phyloP scores from a whole-genome alignment of 345 rosid species.

The Linum tenue region DNA sequence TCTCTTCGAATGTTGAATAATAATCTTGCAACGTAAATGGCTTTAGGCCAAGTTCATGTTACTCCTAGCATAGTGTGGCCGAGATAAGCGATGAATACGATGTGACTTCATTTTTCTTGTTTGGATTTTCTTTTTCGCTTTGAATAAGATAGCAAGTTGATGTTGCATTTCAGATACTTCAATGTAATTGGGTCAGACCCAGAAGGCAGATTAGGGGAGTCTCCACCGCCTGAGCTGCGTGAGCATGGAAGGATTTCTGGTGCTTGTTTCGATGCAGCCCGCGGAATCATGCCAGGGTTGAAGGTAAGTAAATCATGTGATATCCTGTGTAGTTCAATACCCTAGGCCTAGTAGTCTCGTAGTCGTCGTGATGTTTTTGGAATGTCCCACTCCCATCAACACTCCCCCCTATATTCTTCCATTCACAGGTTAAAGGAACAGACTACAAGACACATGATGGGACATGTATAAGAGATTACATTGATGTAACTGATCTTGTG shows the following conservation, averaged over 20 bases:
- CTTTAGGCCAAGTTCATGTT: no score
- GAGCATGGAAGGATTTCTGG: constrained; percentile 97
- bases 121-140: neutral
- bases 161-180: constrained; percentile 54
- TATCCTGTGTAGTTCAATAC: no score
- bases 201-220: constrained; percentile 90
- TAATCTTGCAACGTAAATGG: no score
- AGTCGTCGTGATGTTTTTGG: neutral
- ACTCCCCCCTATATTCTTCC: neutral
- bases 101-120: neutral
- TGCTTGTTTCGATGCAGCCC: constrained; percentile 99
- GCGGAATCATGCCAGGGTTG: constrained; percentile 68
- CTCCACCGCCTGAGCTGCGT: constrained; percentile 91
- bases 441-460: constrained; percentile 89
- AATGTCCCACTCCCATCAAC: neutral
- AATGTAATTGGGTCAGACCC: constrained; percentile 98
- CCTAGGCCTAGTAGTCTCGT: no score
- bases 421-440: constrained; percentile 83
- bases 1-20: neutral
- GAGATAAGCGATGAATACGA: no score
- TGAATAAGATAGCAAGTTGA: neutral
- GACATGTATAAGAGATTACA: constrained; percentile 89
- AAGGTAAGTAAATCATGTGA: constrained; percentile 37
- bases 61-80: no score
- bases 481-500: constrained; percentile 91